These are phyloP conservation scores for Candida chauliodis DNA, from an alignment of 805 yeast species.

Conservation along the genomic window DNA sequence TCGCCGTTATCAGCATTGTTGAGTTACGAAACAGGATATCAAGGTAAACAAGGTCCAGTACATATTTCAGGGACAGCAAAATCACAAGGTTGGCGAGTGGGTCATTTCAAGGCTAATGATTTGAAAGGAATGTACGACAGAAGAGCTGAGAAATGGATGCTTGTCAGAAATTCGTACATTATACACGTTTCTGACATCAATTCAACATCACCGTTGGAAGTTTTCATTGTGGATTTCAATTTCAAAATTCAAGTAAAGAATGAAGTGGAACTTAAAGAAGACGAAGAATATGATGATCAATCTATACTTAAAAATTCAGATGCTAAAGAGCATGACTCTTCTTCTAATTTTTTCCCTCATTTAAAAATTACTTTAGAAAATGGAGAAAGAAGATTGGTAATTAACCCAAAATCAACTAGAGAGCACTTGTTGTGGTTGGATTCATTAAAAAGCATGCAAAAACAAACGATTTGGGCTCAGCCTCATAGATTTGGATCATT, in stretches of 20 bases:
- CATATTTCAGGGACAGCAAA: conserved; percentile 79
- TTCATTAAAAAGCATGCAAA: conserved; percentile 67
- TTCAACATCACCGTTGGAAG: conserved; percentile 86
- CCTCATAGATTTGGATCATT: conserved; percentile 71
- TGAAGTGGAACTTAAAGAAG: conserved; percentile 26
- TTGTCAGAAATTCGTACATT: conserved; percentile 79
- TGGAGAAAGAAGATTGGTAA: conserved; percentile 71
- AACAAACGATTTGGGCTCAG: conserved; percentile 67
- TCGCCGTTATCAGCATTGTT: conserved; percentile 84
- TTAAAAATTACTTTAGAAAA: conserved; percentile 58
- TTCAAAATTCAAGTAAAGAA: conserved; percentile 56
- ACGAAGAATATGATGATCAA: conserved; percentile 45
- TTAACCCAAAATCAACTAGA: conserved; percentile 63
- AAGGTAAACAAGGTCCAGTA: conserved; percentile 87
- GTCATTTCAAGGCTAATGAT: conserved; percentile 78
- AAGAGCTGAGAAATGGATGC: conserved; percentile 89
- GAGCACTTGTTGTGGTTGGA: conserved; percentile 72
- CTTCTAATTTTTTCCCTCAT: conserved; percentile 51
- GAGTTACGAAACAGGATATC: conserved; percentile 74
- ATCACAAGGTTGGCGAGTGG: conserved; percentile 94
- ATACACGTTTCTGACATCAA: conserved; percentile 82
- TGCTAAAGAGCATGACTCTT: conserved; percentile 20
- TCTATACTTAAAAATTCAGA: conserved; percentile 20
- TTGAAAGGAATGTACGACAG: conserved; percentile 84
- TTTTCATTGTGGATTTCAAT: conserved; percentile 79